These are phyloP conservation scores for Ustilago lituana DNA, from an alignment of 1,284 basidiomycete species.

Conservation along the genomic window DNA sequence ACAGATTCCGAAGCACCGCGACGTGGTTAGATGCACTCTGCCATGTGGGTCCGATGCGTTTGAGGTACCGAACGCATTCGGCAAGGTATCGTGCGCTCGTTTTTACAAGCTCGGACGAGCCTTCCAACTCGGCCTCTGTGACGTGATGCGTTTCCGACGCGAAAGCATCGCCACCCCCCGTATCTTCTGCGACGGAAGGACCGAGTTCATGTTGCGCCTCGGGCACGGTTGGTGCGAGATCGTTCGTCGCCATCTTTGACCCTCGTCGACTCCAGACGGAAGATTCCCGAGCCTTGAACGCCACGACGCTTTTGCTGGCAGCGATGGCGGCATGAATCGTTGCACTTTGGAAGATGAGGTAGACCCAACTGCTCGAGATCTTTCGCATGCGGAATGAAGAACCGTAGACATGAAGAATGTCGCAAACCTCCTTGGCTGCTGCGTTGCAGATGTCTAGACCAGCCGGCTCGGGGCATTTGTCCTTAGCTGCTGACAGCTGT, in stretches of 20 bases:
- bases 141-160: constrained; percentile 12
- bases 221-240: not conserved
- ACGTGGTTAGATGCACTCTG: constrained; percentile 48
- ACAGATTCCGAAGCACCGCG: constrained; percentile 31
- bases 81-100: constrained; percentile 38
- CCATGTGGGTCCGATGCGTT: constrained; percentile 48
- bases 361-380: constrained; percentile 51
- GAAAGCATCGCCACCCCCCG: constrained; percentile 6
- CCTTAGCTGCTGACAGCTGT: not conserved
- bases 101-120: constrained; percentile 36
- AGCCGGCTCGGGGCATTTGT: constrained; percentile 16
- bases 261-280: constrained; percentile 23
- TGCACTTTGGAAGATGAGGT: constrained; percentile 52
- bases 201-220: not conserved
- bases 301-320: constrained; percentile 35
- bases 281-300: constrained; percentile 44
- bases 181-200: constrained; percentile 1
- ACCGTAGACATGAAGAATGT: constrained; percentile 48
- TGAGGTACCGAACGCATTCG: constrained; percentile 44
- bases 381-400: constrained; percentile 50
- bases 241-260: constrained; percentile 1
- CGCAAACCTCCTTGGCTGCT: constrained; percentile 45
- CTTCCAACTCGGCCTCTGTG: constrained; percentile 31
- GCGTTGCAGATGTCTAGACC: constrained; percentile 47
- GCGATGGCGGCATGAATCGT: constrained; percentile 50